phyloP scores from a whole-genome alignment of 2,329 filamentous ascomycete genomes.

The Monilinia aucupariae region DNA sequence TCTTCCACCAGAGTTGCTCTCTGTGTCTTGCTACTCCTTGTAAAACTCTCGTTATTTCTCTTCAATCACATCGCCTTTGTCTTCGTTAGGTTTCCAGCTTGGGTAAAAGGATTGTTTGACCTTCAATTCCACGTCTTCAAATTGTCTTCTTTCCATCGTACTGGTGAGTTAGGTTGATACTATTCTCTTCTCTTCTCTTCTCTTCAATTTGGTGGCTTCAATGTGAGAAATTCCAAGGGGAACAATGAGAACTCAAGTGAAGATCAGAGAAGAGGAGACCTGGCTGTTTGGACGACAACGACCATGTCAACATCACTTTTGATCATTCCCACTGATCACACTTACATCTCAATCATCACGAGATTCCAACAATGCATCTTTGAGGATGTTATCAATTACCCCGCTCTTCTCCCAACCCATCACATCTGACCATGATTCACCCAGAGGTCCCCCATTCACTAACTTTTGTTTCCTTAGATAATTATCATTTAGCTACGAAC shows the following conservation, averaged over 20 bases:
- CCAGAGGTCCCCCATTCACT: background rate
- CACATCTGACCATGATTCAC: background rate
- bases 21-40: background rate
- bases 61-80: background rate
- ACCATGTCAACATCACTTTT: background rate
- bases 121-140: background rate
- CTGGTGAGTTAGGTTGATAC: background rate
- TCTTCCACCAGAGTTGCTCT: background rate
- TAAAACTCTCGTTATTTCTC: background rate
- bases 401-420: background rate
- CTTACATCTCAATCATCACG: background rate
- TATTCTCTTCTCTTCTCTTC: background rate
- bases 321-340: background rate
- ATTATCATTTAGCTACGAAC: conserved; percentile 1
- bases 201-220: background rate
- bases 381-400: background rate
- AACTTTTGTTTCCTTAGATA: background rate
- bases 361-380: background rate
- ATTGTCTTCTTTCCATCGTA: background rate
- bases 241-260: background rate
- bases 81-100: background rate
- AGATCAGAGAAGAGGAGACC: background rate
- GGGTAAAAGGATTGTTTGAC: background rate
- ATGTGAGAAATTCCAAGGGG: background rate
- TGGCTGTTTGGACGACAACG: background rate